Conservation (phyloP, 140 eudicot species). For the Cichorium intybus region DNA sequence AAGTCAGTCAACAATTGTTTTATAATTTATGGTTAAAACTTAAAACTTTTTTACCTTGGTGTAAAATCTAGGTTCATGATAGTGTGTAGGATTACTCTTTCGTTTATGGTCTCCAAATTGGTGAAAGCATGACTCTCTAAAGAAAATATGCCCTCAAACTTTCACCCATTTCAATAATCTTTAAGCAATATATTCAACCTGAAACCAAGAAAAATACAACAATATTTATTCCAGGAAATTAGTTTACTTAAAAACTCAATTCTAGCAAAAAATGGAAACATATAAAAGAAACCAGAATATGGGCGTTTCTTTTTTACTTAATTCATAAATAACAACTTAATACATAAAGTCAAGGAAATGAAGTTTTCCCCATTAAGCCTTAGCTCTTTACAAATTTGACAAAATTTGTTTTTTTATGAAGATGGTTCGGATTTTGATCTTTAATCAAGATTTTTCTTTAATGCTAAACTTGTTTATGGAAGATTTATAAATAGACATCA, state of each 20-base stretch:
- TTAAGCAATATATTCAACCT: slow-evolving; percentile 69
- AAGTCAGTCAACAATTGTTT: neutral
- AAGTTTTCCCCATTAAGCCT: too few relatives aligned
- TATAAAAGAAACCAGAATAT: too few relatives aligned
- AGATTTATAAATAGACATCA: neutral
- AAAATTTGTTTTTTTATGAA: too few relatives aligned
- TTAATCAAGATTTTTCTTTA: neutral
- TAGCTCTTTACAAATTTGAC: too few relatives aligned
- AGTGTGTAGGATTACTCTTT: slow-evolving; percentile 79
- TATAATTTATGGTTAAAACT: neutral
- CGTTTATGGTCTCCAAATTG: slow-evolving; percentile 91
- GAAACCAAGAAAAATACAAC: neutral
- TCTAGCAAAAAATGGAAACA: too few relatives aligned
- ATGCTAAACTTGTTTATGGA: neutral
- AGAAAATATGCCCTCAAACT: slow-evolving; percentile 87
- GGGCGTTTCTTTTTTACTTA: too few relatives aligned
- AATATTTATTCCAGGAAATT: slow-evolving; percentile 13
- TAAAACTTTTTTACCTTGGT: slow-evolving; percentile 67
- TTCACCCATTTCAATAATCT: slow-evolving; percentile 83
- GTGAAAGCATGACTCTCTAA: slow-evolving; percentile 93
- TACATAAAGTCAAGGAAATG: too few relatives aligned
- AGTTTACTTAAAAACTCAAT: too few relatives aligned
- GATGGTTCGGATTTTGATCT: neutral
- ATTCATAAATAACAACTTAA: too few relatives aligned
- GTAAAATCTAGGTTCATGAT: slow-evolving; percentile 86